Percentiles rank a stretch among this genome's conserved stretches.
phyloP scores from a whole-genome alignment of 176 grass and related monocot species.

The Pharus latifolius region DNA sequence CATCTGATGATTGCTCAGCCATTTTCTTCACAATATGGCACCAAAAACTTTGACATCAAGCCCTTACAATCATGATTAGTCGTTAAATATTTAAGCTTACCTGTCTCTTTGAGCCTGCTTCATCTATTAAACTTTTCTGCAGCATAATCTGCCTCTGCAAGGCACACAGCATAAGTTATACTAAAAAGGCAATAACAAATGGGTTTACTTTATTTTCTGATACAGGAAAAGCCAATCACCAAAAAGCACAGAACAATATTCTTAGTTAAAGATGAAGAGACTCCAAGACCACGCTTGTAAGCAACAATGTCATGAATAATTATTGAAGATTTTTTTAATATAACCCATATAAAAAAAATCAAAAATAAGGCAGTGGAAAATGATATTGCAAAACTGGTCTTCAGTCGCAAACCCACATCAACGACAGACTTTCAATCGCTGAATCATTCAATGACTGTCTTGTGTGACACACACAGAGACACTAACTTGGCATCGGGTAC shows the following conservation, averaged over 20 bases:
- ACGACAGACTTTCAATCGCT: too few relatives aligned
- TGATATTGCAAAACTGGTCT: too few relatives aligned
- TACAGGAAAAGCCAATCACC: neutral
- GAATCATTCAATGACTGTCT: too few relatives aligned
- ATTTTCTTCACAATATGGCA: constrained; percentile 56
- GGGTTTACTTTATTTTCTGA: neutral
- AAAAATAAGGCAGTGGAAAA: too few relatives aligned
- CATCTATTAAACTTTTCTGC: constrained; percentile 41
- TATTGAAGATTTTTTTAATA: neutral
- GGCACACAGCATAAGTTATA: neutral
- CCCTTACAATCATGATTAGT: neutral
- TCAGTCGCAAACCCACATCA: too few relatives aligned
- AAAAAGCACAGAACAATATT: neutral
- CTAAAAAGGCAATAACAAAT: too few relatives aligned
- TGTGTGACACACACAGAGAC: too few relatives aligned
- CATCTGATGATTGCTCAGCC: constrained; percentile 20
- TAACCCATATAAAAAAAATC: too few relatives aligned
- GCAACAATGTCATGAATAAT: neutral
- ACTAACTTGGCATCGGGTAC: too few relatives aligned
- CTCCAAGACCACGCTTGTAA: neutral
- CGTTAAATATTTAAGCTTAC: constrained; percentile 21
- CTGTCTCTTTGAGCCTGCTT: constrained; percentile 43
- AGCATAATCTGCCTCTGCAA: constrained; percentile 46
- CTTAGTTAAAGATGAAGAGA: constrained; percentile 10
- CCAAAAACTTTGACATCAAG: neutral